Base-by-base conservation (phyloP, 2,329 filamentous ascomycete genomes). In the Pseudovirgaria hyperparasitica region DNA sequence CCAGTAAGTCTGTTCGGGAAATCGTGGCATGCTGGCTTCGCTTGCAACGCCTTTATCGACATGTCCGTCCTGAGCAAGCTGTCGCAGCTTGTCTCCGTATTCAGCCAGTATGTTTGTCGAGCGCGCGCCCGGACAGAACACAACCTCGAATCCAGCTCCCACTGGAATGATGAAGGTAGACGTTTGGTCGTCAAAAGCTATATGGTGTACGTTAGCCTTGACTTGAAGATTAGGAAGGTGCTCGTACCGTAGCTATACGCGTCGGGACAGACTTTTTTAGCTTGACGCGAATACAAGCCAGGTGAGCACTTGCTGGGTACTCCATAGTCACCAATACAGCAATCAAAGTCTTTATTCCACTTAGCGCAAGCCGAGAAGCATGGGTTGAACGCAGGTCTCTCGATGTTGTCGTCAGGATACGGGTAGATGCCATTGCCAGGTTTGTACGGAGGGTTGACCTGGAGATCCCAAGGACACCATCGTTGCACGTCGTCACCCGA, bases 381-480 rank as follows among this genome's bases (percentile, higher is more conserved):
- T 3, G 82, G 82, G 30, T 81, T 72, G 54, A 87, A 90, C 13
- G 64, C 55, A 5, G 79, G 80, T 19, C 78, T 67, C 34, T 72
- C 52, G 20, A 86, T 72, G 31, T 70, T 67, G 55, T 78, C 75
- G 46, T 87, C 80, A 6, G 82, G 82, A 44, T 87, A 87, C 1
- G 80, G 76, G 43, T 84, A 86, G 12, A 86, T 65, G 16, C 80
- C 81, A 40, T 79, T 70, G n/a, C 71, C 71, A 8, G 80, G 79
- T 44, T 76, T 76, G 21, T 62, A 58, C 0, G 81, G 81, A 9
- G 72, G 71, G 29, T 68, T 68, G 13, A 72, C 64, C 41, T 85
- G 78, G 23, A 84, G 62, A 37, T 80, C 70, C 76, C 79, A 86
- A 0, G 82, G 82, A 53, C 82, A 92, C 82, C 82, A 92, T 28